Evolutionary conservation across 1,284 basidiomycete species (phyloP).

Genomic region (Microbotryum lychnidis-dioicae): DNA sequence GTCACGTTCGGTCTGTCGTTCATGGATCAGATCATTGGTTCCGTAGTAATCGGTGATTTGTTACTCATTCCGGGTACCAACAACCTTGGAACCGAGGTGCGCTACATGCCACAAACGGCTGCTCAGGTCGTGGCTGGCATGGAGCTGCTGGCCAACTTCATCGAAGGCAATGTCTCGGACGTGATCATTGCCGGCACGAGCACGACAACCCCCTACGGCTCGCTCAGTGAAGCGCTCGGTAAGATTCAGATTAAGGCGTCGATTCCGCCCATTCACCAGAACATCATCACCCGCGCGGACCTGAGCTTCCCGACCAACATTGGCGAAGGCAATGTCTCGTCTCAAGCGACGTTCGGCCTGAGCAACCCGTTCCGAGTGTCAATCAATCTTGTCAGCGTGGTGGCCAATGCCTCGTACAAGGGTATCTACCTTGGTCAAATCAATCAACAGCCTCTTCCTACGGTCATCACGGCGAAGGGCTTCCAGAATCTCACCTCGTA

Average conservation of each 20-base stretch:
- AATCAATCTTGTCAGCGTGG: slow-evolving; percentile 57
- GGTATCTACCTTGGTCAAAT: slow-evolving; percentile 42
- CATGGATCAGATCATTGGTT: slow-evolving; percentile 12
- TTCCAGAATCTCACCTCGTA: slow-evolving; percentile 57
- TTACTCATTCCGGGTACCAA: slow-evolving; percentile 32
- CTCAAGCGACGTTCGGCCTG: slow-evolving; percentile 52
- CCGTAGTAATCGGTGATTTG: slow-evolving; percentile 42
- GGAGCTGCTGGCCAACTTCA: slow-evolving; percentile 58
- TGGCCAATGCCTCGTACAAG: slow-evolving; percentile 49
- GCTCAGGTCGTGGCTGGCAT: slow-evolving; percentile 51
- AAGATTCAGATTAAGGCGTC: slow-evolving; percentile 55
- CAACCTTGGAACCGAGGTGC: slow-evolving; percentile 47
- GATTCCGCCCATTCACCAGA: slow-evolving; percentile 60
- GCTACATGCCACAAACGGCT: slow-evolving; percentile 55
- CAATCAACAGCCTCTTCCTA: slow-evolving; percentile 37
- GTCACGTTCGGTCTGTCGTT: slow-evolving; percentile 20
- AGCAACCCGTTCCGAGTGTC: slow-evolving; percentile 67
- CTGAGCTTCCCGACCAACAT: slow-evolving; percentile 38
- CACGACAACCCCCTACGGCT: slow-evolving; percentile 56
- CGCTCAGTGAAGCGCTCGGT: slow-evolving; percentile 57
- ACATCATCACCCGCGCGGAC: slow-evolving; percentile 47
- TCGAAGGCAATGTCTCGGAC: slow-evolving; percentile 54
- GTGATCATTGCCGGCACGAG: slow-evolving; percentile 56
- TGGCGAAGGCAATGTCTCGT: slow-evolving; percentile 46
- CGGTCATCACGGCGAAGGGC: slow-evolving; percentile 55